These are phyloP conservation scores for Quillaja saponaria DNA, from an alignment of 306 rosid genomes.

Conservation along the genomic window DNA sequence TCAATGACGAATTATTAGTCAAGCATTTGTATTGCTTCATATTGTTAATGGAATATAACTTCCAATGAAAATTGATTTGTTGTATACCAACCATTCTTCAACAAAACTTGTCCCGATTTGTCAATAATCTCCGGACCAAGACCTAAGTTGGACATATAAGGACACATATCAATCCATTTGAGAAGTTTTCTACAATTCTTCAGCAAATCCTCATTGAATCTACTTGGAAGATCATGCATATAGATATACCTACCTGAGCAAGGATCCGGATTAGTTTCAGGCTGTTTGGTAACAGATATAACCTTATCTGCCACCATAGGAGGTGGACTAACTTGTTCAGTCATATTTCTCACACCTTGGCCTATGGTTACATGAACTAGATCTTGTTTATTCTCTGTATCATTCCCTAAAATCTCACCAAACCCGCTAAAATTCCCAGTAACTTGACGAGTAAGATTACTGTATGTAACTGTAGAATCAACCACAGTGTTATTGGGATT, in stretches of 20 bases:
- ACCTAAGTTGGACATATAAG: conserved; percentile 44
- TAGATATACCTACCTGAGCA: conserved; percentile 49
- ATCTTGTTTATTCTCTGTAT: not conserved
- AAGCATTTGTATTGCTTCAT: conserved; percentile 62
- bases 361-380: not conserved
- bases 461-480: not conserved
- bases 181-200: conserved; percentile 40
- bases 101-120: conserved; percentile 16
- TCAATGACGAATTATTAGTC: conserved; percentile 55
- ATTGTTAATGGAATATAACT: conserved; percentile 53
- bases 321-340: conserved; percentile 6
- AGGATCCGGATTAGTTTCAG: conserved; percentile 25
- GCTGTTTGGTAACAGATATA: not conserved
- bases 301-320: conserved; percentile 17
- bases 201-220: conserved; percentile 50
- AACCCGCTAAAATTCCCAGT: not conserved
- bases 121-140: conserved; percentile 38
- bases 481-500: not conserved
- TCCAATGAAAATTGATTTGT: conserved; percentile 66
- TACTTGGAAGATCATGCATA: conserved; percentile 46
- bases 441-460: not conserved
- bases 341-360: not conserved
- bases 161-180: conserved; percentile 52
- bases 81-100: conserved; percentile 42
- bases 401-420: not conserved